These are phyloP conservation scores for Nigrospora sphaerica DNA, from an alignment of 2,329 filamentous ascomycete species.

Conservation along the genomic window DNA sequence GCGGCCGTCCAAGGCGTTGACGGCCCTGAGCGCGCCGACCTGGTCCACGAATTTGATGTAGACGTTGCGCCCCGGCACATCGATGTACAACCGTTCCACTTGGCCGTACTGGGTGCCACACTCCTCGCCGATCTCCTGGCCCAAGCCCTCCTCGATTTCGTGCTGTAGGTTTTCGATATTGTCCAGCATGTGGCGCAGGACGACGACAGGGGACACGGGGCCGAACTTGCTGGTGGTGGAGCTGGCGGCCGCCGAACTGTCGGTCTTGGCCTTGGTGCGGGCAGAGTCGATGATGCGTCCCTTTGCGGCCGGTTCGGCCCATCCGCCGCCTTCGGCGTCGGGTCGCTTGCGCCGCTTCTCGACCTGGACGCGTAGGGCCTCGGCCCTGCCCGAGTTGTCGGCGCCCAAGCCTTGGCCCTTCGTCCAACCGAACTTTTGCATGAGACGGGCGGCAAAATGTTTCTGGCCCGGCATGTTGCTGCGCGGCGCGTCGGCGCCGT, in stretches of 20 bases:
- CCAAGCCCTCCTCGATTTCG: conserved; percentile 70
- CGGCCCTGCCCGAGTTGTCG: conserved; percentile 72
- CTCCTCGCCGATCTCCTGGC: conserved; percentile 93
- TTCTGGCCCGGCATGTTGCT: conserved; percentile 70
- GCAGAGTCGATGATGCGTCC: conserved; percentile 71
- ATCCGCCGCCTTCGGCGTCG: conserved; percentile 74
- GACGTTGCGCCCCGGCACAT: conserved; percentile 58
- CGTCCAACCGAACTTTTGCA: conserved; percentile 91
- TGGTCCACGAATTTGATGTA: conserved; percentile 91
- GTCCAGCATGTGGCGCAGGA: conserved; percentile 78
- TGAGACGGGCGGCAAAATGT: conserved; percentile 79
- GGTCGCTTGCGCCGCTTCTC: conserved; percentile 76
- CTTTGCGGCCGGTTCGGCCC: conserved; percentile 59
- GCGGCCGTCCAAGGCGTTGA: conserved; percentile 81
- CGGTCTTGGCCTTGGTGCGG: conserved; percentile 14
- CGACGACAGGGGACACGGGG: conserved; percentile 72
- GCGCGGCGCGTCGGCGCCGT: conserved; percentile 31
- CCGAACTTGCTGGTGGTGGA: conserved; percentile 50
- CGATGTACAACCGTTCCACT: conserved; percentile 73
- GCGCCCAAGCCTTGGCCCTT: conserved; percentile 84
- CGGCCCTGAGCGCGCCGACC: conserved; percentile 77
- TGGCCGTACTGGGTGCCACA: conserved; percentile 84
- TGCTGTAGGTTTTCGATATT: conserved; percentile 67
- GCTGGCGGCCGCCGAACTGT: conserved; percentile 11
- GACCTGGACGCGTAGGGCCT: conserved; percentile 76